A percentile compares a stretch with the other conserved stretches of the same genome.
These are phyloP conservation scores for Sphagnum contortum DNA, from an alignment of 225 moss, liverwort and hornwort species.

Conservation along the genomic window DNA sequence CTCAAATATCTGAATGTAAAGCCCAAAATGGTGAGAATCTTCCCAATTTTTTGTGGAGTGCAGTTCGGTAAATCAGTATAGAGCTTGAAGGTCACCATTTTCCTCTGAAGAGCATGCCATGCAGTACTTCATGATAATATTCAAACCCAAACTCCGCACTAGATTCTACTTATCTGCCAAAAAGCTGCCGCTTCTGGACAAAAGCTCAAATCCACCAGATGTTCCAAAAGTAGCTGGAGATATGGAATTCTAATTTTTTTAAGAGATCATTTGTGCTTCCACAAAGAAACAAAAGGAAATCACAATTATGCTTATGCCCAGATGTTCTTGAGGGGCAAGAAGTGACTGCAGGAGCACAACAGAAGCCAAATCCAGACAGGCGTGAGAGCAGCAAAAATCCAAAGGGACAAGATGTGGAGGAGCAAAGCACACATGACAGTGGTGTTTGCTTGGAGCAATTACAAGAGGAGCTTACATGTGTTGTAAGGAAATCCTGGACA, in stretches of 20 bases:
- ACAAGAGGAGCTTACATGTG: slow-evolving; percentile 77
- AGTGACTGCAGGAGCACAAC: slow-evolving; percentile 22
- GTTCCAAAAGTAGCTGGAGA: too few species aligned
- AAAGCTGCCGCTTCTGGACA: too few species aligned
- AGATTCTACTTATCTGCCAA: too few species aligned
- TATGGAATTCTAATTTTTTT: background rate
- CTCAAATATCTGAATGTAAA: background rate
- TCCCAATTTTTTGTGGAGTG: background rate
- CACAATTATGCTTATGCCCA: slow-evolving; percentile 7
- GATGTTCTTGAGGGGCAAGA: slow-evolving; percentile 8
- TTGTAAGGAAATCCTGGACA: slow-evolving; percentile 23
- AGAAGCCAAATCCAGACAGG: slow-evolving; percentile 16
- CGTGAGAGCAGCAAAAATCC: slow-evolving; percentile 7
- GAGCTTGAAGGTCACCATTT: too few species aligned
- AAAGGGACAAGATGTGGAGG: slow-evolving; percentile 10
- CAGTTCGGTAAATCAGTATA: too few species aligned
- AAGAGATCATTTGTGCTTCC: background rate
- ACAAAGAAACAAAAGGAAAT: background rate
- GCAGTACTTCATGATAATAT: too few species aligned
- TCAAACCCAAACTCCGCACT: too few species aligned
- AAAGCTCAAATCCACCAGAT: too few species aligned
- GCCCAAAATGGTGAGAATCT: slow-evolving; percentile 17
- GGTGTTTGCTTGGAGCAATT: slow-evolving; percentile 60
- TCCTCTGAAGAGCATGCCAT: too few species aligned
- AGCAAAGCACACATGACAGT: slow-evolving; percentile 17